Evolutionary conservation across 805 yeast species (phyloP).

Genomic region (Kazachstania psychrophila): DNA sequence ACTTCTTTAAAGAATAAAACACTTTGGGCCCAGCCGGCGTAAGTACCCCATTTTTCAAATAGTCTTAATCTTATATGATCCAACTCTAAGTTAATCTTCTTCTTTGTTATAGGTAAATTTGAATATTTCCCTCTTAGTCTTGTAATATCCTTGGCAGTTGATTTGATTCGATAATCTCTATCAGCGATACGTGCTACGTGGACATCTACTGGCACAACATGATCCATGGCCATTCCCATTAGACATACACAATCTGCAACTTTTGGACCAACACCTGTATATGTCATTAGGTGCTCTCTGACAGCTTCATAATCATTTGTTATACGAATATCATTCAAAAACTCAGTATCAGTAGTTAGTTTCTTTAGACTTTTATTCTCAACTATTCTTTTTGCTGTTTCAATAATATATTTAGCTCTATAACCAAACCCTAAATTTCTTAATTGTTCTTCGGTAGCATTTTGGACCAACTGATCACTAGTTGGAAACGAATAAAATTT

Average conservation of each 20-base stretch:
- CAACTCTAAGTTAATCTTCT: conserved; percentile 28
- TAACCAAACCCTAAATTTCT: conserved; percentile 67
- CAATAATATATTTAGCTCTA: conserved; percentile 77
- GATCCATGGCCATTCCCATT: conserved; percentile 58
- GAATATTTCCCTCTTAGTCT: conserved; percentile 22
- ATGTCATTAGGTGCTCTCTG: conserved; percentile 41
- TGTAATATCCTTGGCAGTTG: conserved; percentile 26
- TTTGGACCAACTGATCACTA: conserved; percentile 41
- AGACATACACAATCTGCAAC: conserved; percentile 95
- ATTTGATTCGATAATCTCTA: conserved; percentile 57
- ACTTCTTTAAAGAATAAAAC: conserved; percentile 83
- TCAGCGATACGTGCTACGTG: conserved; percentile 87
- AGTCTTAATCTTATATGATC: conserved; percentile 51
- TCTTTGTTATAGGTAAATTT: conserved; percentile 21
- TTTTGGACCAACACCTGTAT: conserved; percentile 91
- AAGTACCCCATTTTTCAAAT: conserved; percentile 68
- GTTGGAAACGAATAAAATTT: conserved; percentile 67
- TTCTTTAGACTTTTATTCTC: conserved; percentile 22
- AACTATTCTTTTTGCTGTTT: conserved; percentile 55
- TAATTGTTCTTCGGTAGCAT: conserved; percentile 37
- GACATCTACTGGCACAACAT: conserved; percentile 89
- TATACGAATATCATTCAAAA: conserved; percentile 30
- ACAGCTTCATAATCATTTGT: conserved; percentile 34
- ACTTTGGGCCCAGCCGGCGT: conserved; percentile 99
- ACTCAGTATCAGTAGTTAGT: conserved; percentile 25